Base-by-base conservation (phyloP, 2,329 filamentous ascomycete genomes). In the Ophiostoma triangulosporum region DNA sequence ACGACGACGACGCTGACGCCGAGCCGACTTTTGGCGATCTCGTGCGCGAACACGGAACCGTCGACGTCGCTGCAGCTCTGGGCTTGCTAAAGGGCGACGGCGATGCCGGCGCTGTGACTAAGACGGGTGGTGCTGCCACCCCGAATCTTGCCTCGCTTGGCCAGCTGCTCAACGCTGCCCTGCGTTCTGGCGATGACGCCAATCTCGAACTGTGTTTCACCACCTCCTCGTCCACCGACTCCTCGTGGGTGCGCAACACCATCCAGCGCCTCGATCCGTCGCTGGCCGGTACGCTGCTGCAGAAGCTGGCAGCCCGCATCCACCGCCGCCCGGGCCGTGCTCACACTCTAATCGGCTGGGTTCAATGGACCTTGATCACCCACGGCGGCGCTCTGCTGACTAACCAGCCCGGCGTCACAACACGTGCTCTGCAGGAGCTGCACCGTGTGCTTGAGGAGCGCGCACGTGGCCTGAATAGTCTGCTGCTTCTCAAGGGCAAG, bases 181-280 rank as follows among this genome's bases (percentile, higher is more conserved):
- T 98, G 54, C 86, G 85, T 63, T 96, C 90, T 57, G 93, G 96
- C 69, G 93, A 98, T 70, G 77, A 79, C 57, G 83, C 85, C 58
- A 83, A 96, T 51, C 83, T 98, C 61, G 91, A 97, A 72, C 89
- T 88, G 0, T 97, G 91, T 69, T 80, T 98, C 62, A 86, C 88
- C 62, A 84, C 84, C 15, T 83, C 78, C 53, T 83, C 78, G 53
- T 48, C 46, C 3, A 32, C 46, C 9, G 87, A 96, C 64, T 69
- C 83, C 46, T 72, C 76, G 58, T 90, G 84, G 58, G 84, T 98
- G 60, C 84, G 86, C 64, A 83, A 85, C 61, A 98, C 93, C 36
- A 88, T 98, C 62, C 87, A 95, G 68, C 81, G 89, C 53, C 79
- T 97, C 56, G 88, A 95, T 61, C 95, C 89, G 27, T 77, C 82